Conservation (phyloP, 805 yeast species). For the Lachancea meyersii region DNA sequence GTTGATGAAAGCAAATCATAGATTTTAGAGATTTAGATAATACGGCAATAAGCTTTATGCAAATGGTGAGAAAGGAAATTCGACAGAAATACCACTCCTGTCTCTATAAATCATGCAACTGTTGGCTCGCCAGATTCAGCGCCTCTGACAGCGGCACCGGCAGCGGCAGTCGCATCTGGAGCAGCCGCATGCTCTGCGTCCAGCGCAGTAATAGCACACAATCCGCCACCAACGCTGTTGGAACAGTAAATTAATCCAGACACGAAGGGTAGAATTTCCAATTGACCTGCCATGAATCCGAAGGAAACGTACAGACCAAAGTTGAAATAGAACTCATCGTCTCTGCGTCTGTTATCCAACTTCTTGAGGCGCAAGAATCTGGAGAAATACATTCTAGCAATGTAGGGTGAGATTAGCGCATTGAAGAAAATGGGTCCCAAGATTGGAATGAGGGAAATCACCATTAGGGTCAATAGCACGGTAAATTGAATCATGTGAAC, state of each 20-base stretch:
- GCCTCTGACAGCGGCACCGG: not conserved
- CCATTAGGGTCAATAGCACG: constrained; percentile 13
- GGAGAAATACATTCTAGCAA: constrained; percentile 27
- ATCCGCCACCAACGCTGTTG: constrained; percentile 24
- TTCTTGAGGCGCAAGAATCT: constrained; percentile 9
- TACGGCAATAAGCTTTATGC: no score
- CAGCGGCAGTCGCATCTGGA: not conserved
- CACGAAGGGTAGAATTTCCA: constrained; percentile 25
- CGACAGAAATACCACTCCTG: not conserved
- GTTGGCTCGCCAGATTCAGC: not conserved
- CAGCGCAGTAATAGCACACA: constrained; percentile 20
- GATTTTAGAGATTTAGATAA: not conserved
- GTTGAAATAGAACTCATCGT: constrained; percentile 16
- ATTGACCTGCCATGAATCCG: constrained; percentile 25
- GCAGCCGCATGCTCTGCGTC: constrained; percentile 20
- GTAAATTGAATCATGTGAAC: constrained; percentile 11
- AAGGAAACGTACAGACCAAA: constrained; percentile 27
- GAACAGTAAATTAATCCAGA: constrained; percentile 14
- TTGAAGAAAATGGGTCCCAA: constrained; percentile 28
- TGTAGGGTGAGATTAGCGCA: constrained; percentile 24
- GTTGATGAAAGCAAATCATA: not conserved
- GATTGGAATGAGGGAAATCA: constrained; percentile 26
- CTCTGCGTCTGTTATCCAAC: constrained; percentile 8
- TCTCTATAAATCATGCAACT: not conserved
- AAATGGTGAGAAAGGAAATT: not conserved